Evolutionary conservation across 1,139 yeast species (phyloP), one percentile per base, ranked within the genome.

Genomic region (Pichia sp.): DNA sequence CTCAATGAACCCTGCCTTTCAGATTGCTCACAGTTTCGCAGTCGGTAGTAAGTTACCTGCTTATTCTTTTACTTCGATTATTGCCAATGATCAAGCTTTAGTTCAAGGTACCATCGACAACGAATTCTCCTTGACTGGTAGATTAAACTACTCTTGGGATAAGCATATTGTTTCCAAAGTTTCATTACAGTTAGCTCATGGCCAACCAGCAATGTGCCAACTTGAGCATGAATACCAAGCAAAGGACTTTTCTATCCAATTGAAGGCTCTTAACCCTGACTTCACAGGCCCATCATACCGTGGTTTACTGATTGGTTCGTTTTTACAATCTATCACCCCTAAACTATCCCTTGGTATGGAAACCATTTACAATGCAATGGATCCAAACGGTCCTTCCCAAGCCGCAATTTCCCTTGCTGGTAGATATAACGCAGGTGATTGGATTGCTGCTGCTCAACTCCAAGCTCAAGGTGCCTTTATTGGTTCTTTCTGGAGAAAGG

Each of bases 221-320:
- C 77, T 93, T 65, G 99, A 95, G 78, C 98, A 93, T 72, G 99
- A 93, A 73, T 86, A 83, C 75, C 93, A 86, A 73, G 97, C 95
- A 57, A 74, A 80, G 57, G 99, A 93, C 72, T 90, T 83, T 71
- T 85, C 96, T 54, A 71, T 92, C 70, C 92, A 92, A 78, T 77
- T 95, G 69, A 95, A 93, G 78, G 78, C 96, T 53, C 81, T 92
- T 68, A 93, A 95, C 77, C 99, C 99, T 61, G 84, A 89, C 51
- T 72, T 87, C 64, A 74, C 88, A 57, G 86, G 87, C 56, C 87
- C 85, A 49, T 74, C 78, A 59, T 85, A 87, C 74, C 79, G 90
- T 51, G 99, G 99, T 73, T 96, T 92, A 60, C 87, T 92, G 56
- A 95, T 89, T 59, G 97, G 87, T 61, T 90, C 97, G 52, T 75